A percentile compares a stretch with the other conserved stretches of the same genome.
Conservation (phyloP, 768 basidiomycete genomes). For the Cubamyces sp. region DNA sequence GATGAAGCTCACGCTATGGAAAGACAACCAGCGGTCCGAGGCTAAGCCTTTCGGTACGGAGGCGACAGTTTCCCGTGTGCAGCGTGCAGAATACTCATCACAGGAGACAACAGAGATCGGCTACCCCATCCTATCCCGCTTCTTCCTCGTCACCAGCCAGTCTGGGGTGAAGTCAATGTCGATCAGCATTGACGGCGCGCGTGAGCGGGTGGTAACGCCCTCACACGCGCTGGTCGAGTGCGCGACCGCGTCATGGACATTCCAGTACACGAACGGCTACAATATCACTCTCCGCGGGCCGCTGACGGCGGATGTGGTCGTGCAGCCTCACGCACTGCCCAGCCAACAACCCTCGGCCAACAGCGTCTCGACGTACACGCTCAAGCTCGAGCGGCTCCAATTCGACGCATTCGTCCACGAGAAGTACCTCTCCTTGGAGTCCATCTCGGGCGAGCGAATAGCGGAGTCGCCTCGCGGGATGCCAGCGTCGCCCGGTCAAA, state of each 20-base stretch:
- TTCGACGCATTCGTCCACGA: conserved; percentile 78
- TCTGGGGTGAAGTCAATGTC: conserved; percentile 87
- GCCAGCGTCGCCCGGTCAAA: conserved; percentile 25
- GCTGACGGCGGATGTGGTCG: conserved; percentile 63
- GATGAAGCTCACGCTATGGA: conserved; percentile 87
- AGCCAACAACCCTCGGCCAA: conserved; percentile 18
- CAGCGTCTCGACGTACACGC: conserved; percentile 31
- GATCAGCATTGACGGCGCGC: conserved; percentile 75
- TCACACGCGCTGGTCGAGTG: conserved; percentile 65
- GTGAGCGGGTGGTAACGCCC: conserved; percentile 61
- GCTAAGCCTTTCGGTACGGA: conserved; percentile 82
- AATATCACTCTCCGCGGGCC: conserved; percentile 77
- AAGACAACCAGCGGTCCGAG: conserved; percentile 76
- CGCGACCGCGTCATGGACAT: conserved; percentile 77
- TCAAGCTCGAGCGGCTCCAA: conserved; percentile 74
- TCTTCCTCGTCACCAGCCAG: conserved; percentile 83
- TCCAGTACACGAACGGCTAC: conserved; percentile 79
- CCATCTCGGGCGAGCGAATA: conserved; percentile 55
- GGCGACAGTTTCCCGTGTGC: background rate
- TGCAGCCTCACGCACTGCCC: conserved; percentile 33
- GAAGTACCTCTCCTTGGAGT: conserved; percentile 71
- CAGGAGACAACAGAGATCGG: conserved; percentile 63
- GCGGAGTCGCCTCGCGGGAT: conserved; percentile 42
- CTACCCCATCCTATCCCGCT: conserved; percentile 77
- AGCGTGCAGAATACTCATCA: background rate